Evolutionary conservation across 371 early-diverging fungal species (phyloP).

Genomic region (Syncephalis fuscata): DNA sequence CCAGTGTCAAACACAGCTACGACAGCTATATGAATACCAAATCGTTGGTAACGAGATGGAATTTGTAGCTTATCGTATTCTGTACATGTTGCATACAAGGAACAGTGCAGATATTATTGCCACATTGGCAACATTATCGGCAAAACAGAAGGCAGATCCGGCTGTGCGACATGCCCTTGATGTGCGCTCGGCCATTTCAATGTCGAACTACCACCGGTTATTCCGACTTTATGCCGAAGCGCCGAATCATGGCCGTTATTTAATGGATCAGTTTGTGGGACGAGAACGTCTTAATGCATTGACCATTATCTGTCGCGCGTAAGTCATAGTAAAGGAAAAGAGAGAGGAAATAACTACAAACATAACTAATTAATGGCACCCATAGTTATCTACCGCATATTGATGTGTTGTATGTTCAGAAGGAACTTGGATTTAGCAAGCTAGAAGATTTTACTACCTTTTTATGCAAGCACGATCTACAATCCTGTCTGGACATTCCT

Average conservation of each 20-base stretch:
- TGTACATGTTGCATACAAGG: constrained; percentile 77
- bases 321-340: too few species aligned
- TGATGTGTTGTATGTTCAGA: constrained; percentile 19
- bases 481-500: constrained; percentile 10
- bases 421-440: constrained; percentile 29
- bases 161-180: constrained; percentile 62
- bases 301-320: constrained; percentile 44
- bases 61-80: constrained; percentile 78
- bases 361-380: too few species aligned
- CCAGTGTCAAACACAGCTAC: constrained; percentile 88
- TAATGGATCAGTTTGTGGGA: constrained; percentile 80
- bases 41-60: constrained; percentile 58
- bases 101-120: constrained; percentile 68
- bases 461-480: constrained; percentile 1
- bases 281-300: constrained; percentile 67
- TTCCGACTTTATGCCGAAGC: constrained; percentile 57
- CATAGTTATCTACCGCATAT: constrained; percentile 33
- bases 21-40: constrained; percentile 53
- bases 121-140: constrained; percentile 41
- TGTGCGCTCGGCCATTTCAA: constrained; percentile 60
- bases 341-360: too few species aligned
- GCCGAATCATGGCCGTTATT: constrained; percentile 69
- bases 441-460: constrained; percentile 17
- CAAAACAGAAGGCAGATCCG: constrained; percentile 28
- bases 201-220: constrained; percentile 63